Conservation (phyloP, 257 asterid genomes). For the Anisodus tanguticus region DNA sequence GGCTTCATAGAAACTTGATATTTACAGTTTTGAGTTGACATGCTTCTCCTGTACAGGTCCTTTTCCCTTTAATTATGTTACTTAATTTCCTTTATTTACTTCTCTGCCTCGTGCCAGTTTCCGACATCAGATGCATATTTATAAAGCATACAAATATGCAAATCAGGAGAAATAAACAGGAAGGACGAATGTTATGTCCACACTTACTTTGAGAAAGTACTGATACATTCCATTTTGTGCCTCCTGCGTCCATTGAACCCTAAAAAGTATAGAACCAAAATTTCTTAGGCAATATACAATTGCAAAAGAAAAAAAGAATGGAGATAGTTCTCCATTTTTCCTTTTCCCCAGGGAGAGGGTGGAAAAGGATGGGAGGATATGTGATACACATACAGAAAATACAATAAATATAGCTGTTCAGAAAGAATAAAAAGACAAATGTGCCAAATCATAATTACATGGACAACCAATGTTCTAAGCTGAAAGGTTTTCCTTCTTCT, state of each 20-base stretch:
- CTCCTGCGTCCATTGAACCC: constrained; percentile 73
- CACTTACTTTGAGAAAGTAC: constrained; percentile 81
- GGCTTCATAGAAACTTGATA: neutral
- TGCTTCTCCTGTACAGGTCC: neutral
- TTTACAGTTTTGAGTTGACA: neutral
- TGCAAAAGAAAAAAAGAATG: constrained; percentile 30
- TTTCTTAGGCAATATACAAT: neutral
- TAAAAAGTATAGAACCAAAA: constrained; percentile 35
- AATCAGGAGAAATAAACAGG: neutral
- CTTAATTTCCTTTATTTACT: constrained; percentile 4
- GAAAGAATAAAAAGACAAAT: neutral
- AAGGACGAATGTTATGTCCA: constrained; percentile 4
- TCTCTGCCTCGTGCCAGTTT: neutral
- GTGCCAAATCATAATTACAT: neutral
- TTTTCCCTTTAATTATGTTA: neutral
- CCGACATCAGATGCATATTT: neutral
- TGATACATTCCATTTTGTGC: constrained; percentile 78
- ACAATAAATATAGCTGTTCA: neutral
- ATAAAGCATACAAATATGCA: neutral
- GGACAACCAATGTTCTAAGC: neutral
- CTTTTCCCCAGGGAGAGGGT: neutral
- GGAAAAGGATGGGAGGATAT: neutral
- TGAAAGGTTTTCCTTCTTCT: neutral
- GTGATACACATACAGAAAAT: neutral
- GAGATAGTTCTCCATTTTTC: constrained; percentile 19